Evolutionary conservation across 108 stramenopile species (phyloP).

Genomic region (Discostella pseudostelligera): DNA sequence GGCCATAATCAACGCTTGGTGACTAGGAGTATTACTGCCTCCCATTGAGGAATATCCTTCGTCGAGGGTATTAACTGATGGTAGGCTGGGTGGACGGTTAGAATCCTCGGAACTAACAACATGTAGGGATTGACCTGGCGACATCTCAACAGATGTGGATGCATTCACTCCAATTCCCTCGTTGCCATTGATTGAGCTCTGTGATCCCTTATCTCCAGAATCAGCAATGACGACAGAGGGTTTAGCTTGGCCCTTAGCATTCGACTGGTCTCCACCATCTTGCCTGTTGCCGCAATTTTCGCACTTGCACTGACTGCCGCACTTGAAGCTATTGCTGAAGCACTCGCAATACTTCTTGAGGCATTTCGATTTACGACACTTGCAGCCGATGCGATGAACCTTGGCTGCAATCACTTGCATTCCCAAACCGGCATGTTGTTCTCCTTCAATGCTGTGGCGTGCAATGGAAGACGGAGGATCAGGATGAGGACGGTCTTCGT

Average conservation of each 20-base stretch:
- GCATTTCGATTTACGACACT: constrained; percentile 89
- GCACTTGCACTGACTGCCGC: constrained; percentile 79
- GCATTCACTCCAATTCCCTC: neutral
- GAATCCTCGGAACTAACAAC: constrained; percentile 15
- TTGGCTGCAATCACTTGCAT: constrained; percentile 10
- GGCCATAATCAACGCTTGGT: neutral
- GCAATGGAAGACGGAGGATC: neutral
- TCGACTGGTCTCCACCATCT: constrained; percentile 8
- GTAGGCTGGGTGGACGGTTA: constrained; percentile 3
- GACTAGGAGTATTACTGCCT: constrained; percentile 1
- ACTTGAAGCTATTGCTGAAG: constrained; percentile 76
- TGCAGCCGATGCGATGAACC: constrained; percentile 82
- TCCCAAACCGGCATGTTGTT: constrained; percentile 1
- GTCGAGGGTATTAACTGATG: constrained; percentile 5
- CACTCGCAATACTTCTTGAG: constrained; percentile 97
- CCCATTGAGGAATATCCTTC: neutral
- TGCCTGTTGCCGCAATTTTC: constrained; percentile 57
- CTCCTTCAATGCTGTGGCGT: neutral
- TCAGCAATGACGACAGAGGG: neutral
- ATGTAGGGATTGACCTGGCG: constrained; percentile 3
- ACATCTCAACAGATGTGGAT: constrained; percentile 7
- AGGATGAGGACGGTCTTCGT: neutral
- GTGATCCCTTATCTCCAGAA: constrained; percentile 9
- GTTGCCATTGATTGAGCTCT: no score
- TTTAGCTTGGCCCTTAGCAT: neutral